Percentiles rank a stretch among this genome's conserved stretches.
Evolutionary conservation across 805 yeast species (phyloP).

Genomic region (Yarrowia hollandica): DNA sequence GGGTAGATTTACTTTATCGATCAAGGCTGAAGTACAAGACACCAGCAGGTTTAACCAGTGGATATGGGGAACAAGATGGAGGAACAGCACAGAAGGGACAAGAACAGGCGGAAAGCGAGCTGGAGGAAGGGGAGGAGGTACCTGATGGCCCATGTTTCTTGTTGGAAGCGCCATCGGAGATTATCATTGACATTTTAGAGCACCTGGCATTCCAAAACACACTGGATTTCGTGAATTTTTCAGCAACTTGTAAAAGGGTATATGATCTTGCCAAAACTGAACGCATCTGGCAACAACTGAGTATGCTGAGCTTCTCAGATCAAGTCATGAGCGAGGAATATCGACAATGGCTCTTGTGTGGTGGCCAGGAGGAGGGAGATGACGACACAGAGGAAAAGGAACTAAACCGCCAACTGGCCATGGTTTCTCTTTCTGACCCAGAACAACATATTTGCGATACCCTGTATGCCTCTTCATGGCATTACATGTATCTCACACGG

Average conservation of each 20-base stretch:
- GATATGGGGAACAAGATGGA: not conserved
- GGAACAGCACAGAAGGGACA: not conserved
- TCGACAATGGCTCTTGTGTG: slow-evolving; percentile 9
- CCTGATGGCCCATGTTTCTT: slow-evolving; percentile 8
- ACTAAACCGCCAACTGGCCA: not conserved
- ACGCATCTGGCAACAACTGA: slow-evolving; percentile 24
- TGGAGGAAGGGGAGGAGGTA: not conserved
- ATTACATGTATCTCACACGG: slow-evolving; percentile 56
- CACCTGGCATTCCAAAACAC: slow-evolving; percentile 12
- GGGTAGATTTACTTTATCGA: slow-evolving; percentile 8
- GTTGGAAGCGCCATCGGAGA: slow-evolving; percentile 22
- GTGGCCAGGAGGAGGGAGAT: not conserved
- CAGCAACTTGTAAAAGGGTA: slow-evolving; percentile 2
- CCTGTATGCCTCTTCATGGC: slow-evolving; percentile 40
- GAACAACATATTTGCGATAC: slow-evolving; percentile 25
- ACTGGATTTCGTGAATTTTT: slow-evolving; percentile 18
- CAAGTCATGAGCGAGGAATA: slow-evolving; percentile 26
- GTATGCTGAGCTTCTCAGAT: slow-evolving; percentile 15
- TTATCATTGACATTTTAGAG: slow-evolving; percentile 18
- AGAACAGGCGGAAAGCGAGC: not conserved
- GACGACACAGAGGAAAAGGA: not conserved
- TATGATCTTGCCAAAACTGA: slow-evolving; percentile 1
- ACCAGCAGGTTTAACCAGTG: not conserved
- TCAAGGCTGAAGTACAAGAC: slow-evolving; percentile 12
- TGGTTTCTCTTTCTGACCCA: slow-evolving; percentile 4